These are phyloP conservation scores for Trametes elegans DNA, from an alignment of 768 basidiomycete genomes.

Conservation along the genomic window DNA sequence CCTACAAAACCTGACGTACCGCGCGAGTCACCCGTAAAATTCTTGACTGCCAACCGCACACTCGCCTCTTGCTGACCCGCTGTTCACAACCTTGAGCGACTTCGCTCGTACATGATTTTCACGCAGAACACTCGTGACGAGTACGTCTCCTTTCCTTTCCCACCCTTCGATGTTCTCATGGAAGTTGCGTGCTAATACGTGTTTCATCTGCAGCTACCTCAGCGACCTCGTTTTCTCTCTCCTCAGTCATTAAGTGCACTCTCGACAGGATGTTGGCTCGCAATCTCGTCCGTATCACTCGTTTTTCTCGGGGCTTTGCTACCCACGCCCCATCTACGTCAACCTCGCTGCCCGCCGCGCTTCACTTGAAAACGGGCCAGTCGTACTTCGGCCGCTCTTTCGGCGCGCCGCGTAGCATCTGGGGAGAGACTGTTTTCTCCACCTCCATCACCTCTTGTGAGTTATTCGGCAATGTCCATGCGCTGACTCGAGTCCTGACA, in stretches of 20 bases:
- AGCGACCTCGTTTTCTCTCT: constrained; percentile 90
- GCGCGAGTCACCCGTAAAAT: constrained; percentile 17
- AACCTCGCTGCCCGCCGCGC: constrained; percentile 60
- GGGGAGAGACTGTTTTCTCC: constrained; percentile 97
- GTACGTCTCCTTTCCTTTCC: constrained; percentile 40
- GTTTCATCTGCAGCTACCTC: constrained; percentile 84
- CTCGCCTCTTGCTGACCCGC: background rate
- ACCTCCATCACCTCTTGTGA: constrained; percentile 97
- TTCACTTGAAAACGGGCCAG: constrained; percentile 94
- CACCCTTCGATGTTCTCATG: background rate
- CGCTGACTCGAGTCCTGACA: background rate
- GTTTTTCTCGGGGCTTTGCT: constrained; percentile 59
- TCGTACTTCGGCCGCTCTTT: constrained; percentile 89
- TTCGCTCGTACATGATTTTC: constrained; percentile 68
- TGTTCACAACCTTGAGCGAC: constrained; percentile 24
- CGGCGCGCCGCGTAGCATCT: constrained; percentile 82
- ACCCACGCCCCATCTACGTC: constrained; percentile 53
- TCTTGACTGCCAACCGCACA: constrained; percentile 14
- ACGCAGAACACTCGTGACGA: constrained; percentile 88
- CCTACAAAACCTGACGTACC: constrained; percentile 14
- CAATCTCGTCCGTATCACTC: constrained; percentile 47
- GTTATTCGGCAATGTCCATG: constrained; percentile 28
- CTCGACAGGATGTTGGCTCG: constrained; percentile 55
- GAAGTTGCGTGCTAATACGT: no score
- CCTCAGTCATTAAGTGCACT: constrained; percentile 34